Conservation (phyloP, 2,329 filamentous ascomycete genomes). For the Sporothrix brunneoviolacea region DNA sequence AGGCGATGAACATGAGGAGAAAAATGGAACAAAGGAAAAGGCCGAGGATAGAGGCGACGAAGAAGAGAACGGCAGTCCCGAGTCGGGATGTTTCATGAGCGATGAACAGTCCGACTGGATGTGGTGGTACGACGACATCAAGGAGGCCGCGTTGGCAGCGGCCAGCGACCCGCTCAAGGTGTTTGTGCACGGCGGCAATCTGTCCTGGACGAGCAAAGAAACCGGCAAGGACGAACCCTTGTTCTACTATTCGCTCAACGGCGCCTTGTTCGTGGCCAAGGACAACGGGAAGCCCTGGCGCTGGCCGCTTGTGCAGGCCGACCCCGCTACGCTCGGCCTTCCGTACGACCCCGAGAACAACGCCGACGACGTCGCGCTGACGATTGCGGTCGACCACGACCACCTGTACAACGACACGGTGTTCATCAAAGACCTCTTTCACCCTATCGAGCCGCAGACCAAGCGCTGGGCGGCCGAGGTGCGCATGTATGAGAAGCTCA, state of each 20-base stretch:
- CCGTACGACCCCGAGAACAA: conserved; percentile 1
- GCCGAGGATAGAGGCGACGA: not conserved
- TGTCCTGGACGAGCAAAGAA: too few species aligned
- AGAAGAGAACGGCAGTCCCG: not conserved
- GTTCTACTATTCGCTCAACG: not conserved
- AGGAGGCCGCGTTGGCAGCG: not conserved
- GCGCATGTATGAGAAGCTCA: not conserved
- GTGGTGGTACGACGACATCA: not conserved
- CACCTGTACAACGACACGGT: not conserved
- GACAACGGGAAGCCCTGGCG: not conserved
- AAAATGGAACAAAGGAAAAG: not conserved
- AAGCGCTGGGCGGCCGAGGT: not conserved
- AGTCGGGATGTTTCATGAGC: not conserved
- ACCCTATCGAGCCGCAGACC: not conserved
- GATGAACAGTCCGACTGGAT: not conserved
- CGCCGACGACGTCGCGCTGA: not conserved
- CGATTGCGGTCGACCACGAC: not conserved
- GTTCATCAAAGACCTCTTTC: not conserved
- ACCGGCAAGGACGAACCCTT: too few species aligned
- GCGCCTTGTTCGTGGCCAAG: not conserved
- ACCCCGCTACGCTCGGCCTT: not conserved
- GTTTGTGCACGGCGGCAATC: not conserved
- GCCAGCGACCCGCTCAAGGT: not conserved
- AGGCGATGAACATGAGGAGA: not conserved
- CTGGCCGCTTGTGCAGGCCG: not conserved